phyloP scores from a whole-genome alignment of 352 stramenopile genomes.

The Phytophthora palmivora region DNA sequence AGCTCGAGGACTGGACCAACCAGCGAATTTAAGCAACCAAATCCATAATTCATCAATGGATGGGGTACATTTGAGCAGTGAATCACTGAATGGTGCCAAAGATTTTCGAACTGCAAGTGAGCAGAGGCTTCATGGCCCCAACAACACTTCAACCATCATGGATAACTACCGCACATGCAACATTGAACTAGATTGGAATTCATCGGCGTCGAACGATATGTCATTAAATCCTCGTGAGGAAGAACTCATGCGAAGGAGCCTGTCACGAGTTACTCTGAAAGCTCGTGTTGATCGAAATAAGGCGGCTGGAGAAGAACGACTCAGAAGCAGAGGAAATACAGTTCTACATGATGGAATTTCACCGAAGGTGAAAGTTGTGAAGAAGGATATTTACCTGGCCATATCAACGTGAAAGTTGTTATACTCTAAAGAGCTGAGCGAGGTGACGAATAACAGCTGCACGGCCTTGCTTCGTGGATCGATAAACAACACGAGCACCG shows the following conservation, averaged over 20 bases:
- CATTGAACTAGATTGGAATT: constrained; percentile 3
- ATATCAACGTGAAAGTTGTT: constrained; percentile 62
- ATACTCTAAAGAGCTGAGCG: constrained; percentile 39
- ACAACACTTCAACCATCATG: constrained; percentile 18
- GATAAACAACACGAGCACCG: constrained; percentile 55
- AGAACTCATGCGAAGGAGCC: constrained; percentile 63
- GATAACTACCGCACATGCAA: constrained; percentile 8
- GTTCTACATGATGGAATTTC: background rate
- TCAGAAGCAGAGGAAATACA: constrained; percentile 33
- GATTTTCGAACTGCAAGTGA: background rate
- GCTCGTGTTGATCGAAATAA: constrained; percentile 56
- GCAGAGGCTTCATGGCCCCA: constrained; percentile 16
- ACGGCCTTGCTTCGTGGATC: constrained; percentile 62
- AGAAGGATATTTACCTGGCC: constrained; percentile 54
- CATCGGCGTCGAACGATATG: constrained; percentile 4
- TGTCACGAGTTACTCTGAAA: constrained; percentile 67
- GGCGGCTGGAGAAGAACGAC: constrained; percentile 21
- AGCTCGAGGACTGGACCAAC: background rate
- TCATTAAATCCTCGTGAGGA: constrained; percentile 40
- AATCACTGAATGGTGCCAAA: background rate
- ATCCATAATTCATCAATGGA: background rate
- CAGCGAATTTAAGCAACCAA: constrained; percentile 15
- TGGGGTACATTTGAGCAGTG: background rate
- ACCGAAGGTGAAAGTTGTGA: constrained; percentile 12
- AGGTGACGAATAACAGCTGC: constrained; percentile 62